Evolutionary conservation across 2,329 filamentous ascomycete species (phyloP).

Genomic region (Alternaria tenuissima): DNA sequence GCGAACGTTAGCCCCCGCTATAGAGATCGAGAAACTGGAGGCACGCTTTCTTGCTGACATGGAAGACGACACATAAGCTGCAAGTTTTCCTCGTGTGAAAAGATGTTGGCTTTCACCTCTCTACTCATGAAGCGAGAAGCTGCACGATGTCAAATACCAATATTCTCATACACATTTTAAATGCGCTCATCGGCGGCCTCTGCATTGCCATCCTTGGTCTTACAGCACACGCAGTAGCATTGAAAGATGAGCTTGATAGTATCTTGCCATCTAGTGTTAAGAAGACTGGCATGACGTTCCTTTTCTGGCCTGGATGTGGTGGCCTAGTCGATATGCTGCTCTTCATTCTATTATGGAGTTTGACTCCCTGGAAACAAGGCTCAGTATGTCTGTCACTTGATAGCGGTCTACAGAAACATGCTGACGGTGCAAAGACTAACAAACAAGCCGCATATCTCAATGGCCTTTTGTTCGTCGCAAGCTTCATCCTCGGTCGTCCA

Average conservation of each 20-base stretch:
- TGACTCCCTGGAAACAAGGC: background rate
- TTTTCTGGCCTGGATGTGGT: conserved; percentile 26
- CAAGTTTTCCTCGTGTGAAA: background rate
- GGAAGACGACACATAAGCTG: background rate
- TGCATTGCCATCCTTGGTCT: conserved; percentile 11
- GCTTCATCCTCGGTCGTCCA: conserved; percentile 17
- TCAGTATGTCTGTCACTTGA: background rate
- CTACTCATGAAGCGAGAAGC: background rate
- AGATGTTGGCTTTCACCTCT: background rate
- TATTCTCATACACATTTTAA: conserved; percentile 7
- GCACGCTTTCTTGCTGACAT: background rate
- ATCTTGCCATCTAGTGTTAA: background rate
- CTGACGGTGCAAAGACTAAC: background rate
- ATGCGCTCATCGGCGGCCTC: conserved; percentile 10
- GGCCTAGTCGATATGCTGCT: conserved; percentile 21
- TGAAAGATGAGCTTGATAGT: background rate
- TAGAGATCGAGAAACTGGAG: background rate
- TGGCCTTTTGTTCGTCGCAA: conserved; percentile 18
- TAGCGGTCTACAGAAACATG: background rate
- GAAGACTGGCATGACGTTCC: conserved; percentile 9
- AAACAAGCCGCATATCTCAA: conserved; percentile 2
- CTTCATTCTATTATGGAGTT: conserved; percentile 13
- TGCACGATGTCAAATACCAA: background rate
- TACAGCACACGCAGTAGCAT: background rate
- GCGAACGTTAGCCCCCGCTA: background rate